Conservation (phyloP, 768 basidiomycete genomes). For the Gymnopilus junonius region DNA sequence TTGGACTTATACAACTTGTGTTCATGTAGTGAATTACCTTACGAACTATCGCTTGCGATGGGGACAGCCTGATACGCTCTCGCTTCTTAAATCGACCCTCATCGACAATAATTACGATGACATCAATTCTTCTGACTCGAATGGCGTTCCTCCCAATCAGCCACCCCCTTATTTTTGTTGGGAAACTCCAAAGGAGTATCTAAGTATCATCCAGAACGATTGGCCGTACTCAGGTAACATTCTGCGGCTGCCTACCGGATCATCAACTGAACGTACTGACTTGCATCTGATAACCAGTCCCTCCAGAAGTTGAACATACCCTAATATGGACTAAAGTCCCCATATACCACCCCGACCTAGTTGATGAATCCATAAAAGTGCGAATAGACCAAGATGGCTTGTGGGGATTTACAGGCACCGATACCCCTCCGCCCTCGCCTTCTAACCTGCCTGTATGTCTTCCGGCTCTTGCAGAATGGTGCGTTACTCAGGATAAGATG, state of each 20-base stretch:
- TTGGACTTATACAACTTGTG: neutral
- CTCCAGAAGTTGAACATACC: constrained; percentile 71
- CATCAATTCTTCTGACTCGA: neutral
- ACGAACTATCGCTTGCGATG: constrained; percentile 71
- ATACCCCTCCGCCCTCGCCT: constrained; percentile 60
- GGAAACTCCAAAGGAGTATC: constrained; percentile 56
- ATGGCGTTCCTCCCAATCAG: constrained; percentile 29
- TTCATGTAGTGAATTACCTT: constrained; percentile 70
- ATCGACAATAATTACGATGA: constrained; percentile 29
- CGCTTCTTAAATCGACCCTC: constrained; percentile 61
- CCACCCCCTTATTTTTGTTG: constrained; percentile 67
- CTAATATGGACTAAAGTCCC: constrained; percentile 81
- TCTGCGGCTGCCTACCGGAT: neutral
- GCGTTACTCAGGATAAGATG: constrained; percentile 64
- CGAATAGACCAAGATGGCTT: constrained; percentile 78
- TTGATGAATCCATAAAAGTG: constrained; percentile 51
- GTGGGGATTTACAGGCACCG: constrained; percentile 78
- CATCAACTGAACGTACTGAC: neutral
- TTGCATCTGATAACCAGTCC: constrained; percentile 45
- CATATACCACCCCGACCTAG: constrained; percentile 63
- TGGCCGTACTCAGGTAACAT: constrained; percentile 87
- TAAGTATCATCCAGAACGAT: constrained; percentile 81
- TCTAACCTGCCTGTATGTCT: constrained; percentile 60
- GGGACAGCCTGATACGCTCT: constrained; percentile 70
- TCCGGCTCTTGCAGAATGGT: constrained; percentile 73